Conservation (phyloP, 208 protist genomes). For the Wallacemonas sp. region DNA sequence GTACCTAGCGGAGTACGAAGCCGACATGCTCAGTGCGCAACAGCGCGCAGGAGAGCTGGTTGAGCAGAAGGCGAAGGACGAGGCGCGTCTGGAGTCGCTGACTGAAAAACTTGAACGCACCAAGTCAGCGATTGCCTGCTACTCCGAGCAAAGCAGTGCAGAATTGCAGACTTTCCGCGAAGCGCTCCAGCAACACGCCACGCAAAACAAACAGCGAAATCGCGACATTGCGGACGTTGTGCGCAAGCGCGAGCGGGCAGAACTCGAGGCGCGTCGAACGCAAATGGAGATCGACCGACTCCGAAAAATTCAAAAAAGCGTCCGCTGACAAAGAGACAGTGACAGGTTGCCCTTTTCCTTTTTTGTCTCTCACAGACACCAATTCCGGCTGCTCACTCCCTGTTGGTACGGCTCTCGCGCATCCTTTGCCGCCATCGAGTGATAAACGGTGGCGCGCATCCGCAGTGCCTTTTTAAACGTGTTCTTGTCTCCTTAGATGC, state of each 20-base stretch:
- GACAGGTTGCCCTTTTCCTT: background rate
- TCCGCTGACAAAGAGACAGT: conserved; percentile 14
- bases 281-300: conserved; percentile 67
- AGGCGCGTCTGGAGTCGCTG: conserved; percentile 23
- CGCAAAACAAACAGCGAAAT: conserved; percentile 37
- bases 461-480: too few species aligned
- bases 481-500: background rate
- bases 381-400: too few species aligned
- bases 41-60: background rate
- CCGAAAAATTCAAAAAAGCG: conserved; percentile 65
- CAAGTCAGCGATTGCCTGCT: conserved; percentile 25
- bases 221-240: conserved; percentile 51
- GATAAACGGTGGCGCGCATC: too few species aligned
- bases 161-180: conserved; percentile 36
- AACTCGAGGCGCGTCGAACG: conserved; percentile 53
- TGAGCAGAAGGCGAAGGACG: background rate
- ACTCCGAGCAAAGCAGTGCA: conserved; percentile 60
- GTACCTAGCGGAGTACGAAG: conserved; percentile 27
- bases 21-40: conserved; percentile 12
- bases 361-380: conserved; percentile 1
- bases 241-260: conserved; percentile 64
- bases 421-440: too few species aligned
- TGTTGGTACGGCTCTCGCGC: too few species aligned
- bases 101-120: conserved; percentile 37
- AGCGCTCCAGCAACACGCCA: conserved; percentile 38